These are phyloP conservation scores for Beauveria sp. DNA, from an alignment of 2,329 filamentous ascomycete species.

Conservation along the genomic window DNA sequence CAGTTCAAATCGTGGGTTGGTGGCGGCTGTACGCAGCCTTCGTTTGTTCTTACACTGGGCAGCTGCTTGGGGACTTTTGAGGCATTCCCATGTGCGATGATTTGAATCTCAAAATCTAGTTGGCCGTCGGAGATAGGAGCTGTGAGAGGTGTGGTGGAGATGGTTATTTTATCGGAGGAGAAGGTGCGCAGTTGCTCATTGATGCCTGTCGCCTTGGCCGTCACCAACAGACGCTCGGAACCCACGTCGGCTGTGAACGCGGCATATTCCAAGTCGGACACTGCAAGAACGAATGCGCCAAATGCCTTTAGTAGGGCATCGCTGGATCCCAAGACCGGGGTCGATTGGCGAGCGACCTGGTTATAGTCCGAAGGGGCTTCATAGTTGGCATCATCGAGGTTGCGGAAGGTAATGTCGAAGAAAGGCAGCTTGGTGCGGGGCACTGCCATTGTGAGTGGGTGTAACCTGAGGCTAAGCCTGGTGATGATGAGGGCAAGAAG, in stretches of 20 bases:
- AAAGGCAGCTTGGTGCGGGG: conserved; percentile 11
- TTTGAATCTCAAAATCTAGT: conserved; percentile 8
- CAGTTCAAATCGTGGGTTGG: neutral
- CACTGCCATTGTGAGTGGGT: neutral
- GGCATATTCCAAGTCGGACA: conserved; percentile 4
- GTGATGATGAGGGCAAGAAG: neutral
- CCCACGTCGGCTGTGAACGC: conserved; percentile 9
- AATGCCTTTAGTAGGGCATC: conserved; percentile 5
- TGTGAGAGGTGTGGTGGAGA: neutral
- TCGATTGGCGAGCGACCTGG: neutral
- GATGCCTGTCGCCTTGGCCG: conserved; percentile 1
- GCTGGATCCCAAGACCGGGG: neutral
- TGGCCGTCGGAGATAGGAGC: neutral
- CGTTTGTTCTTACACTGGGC: conserved; percentile 6
- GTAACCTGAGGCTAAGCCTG: too few relatives aligned
- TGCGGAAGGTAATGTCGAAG: conserved; percentile 8
- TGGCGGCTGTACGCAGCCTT: neutral
- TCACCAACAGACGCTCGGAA: conserved; percentile 6
- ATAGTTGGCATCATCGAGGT: conserved; percentile 1
- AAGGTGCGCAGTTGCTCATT: conserved; percentile 4
- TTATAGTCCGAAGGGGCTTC: conserved; percentile 7
- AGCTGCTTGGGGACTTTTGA: conserved; percentile 8
- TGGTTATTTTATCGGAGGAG: neutral
- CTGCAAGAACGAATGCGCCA: conserved; percentile 3
- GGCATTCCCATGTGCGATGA: neutral